Conservation (phyloP, 176 grass and related monocot species). For the Triticum urartu region DNA sequence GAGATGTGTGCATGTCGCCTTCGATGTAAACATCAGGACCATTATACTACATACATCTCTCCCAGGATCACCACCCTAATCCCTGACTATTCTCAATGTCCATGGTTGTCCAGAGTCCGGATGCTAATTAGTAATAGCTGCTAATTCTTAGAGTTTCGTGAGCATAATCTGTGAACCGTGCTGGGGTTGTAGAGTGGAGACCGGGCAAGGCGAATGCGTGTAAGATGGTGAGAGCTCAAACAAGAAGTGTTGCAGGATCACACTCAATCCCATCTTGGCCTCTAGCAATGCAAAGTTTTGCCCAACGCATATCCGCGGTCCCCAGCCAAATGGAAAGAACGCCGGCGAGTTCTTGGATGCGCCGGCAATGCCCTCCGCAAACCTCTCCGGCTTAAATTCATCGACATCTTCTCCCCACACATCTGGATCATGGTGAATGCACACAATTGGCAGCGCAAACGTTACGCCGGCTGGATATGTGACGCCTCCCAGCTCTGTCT, state of each 20-base stretch:
- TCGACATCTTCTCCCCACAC: conserved; percentile 56
- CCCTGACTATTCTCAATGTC: too few species aligned
- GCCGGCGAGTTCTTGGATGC: conserved; percentile 44
- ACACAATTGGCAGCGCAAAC: conserved; percentile 25
- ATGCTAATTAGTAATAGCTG: background rate
- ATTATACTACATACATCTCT: too few species aligned
- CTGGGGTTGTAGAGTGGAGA: conserved; percentile 52
- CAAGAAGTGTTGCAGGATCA: conserved; percentile 58
- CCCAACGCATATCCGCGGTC: conserved; percentile 42
- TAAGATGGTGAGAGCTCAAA: conserved; percentile 73
- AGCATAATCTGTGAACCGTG: conserved; percentile 60
- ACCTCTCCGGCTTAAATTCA: conserved; percentile 64
- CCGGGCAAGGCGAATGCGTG: conserved; percentile 35
- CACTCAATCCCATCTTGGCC: conserved; percentile 57
- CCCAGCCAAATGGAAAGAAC: conserved; percentile 58
- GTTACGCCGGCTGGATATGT: conserved; percentile 47
- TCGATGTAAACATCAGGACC: too few species aligned
- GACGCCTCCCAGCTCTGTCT: conserved; percentile 49
- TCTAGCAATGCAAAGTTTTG: conserved; percentile 72
- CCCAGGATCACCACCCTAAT: too few species aligned
- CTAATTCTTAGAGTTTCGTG: conserved; percentile 3
- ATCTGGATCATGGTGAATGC: conserved; percentile 57
- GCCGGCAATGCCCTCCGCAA: conserved; percentile 53
- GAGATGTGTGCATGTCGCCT: too few species aligned
- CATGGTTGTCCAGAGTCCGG: too few species aligned